These are phyloP conservation scores for Filobasidium floriforme DNA, from an alignment of 768 basidiomycete species.

Conservation along the genomic window DNA sequence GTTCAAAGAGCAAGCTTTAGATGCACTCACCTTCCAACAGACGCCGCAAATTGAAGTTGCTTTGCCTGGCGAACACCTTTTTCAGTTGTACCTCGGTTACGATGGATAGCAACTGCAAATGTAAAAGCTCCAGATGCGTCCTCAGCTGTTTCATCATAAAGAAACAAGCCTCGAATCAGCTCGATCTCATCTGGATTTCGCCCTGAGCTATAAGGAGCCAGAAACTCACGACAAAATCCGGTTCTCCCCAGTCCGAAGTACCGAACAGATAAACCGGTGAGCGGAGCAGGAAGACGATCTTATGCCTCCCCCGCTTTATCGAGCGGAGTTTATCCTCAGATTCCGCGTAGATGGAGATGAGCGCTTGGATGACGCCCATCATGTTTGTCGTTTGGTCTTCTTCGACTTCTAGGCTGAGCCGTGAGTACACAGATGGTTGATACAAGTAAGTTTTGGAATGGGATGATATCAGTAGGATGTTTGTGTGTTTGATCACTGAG, in stretches of 20 bases:
- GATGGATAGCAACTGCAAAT: constrained; percentile 85
- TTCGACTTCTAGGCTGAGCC: background rate
- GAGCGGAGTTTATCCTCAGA: constrained; percentile 61
- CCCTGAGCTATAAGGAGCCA: background rate
- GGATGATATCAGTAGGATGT: too few relatives aligned
- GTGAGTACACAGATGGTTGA: background rate
- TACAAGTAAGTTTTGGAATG: constrained; percentile 28
- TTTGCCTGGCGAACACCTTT: constrained; percentile 75
- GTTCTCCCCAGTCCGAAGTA: constrained; percentile 87
- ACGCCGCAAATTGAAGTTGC: constrained; percentile 73
- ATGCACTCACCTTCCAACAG: constrained; percentile 43
- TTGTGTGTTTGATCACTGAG: too few relatives aligned
- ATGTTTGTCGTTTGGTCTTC: constrained; percentile 52
- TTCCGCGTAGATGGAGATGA: constrained; percentile 91
- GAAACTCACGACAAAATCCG: constrained; percentile 80
- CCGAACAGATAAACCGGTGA: constrained; percentile 87
- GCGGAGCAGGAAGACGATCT: constrained; percentile 75
- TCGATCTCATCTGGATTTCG: background rate
- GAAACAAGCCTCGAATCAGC: background rate
- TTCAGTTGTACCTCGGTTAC: constrained; percentile 77
- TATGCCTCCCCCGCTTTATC: constrained; percentile 48
- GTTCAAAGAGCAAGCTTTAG: too few relatives aligned
- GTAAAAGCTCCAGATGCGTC: constrained; percentile 86
- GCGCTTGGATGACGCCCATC: constrained; percentile 87
- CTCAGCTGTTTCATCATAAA: constrained; percentile 58